Base-by-base conservation (phyloP, 139 green algal genomes). In the Desmodesmus armatus region DNA sequence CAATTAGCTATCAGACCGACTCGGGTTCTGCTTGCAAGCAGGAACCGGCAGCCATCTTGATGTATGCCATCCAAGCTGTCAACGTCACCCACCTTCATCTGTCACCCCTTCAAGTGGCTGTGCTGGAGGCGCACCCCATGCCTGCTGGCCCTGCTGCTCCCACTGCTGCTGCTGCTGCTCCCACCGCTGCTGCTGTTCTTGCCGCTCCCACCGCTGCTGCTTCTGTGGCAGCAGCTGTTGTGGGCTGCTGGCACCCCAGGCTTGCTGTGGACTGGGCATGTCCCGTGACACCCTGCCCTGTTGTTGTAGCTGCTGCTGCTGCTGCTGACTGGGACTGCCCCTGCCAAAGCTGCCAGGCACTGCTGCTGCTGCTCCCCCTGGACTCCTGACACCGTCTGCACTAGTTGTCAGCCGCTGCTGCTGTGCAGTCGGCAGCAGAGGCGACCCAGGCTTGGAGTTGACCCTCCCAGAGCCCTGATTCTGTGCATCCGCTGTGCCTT, bases 371-470 rank as follows among this genome's bases (percentile, higher is more conserved):
- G n/a, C n/a, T n/a, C n/a, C n/a, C n/a, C n/a, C n/a, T n/a, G n/a
- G n/a, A 31, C 49, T 67, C 31, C 73, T 66, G 1, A 37, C 13
- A 11, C 76, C 76, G 55, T 82, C 76, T 31, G 76, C 53, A 41
- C 55, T 82, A 9, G 17, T 82, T 2, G 25, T 72, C 13, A 47
- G 2, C 29, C 76, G 53, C 7, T 65, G 53, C 37, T 72, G 55
- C 15, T 55, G 35, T n/a, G 21, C 37, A 35, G 55, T 35, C 3
- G 75, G 75, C 21, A 27, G 37, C 25, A 82, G 25, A 5, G 76
- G 76, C 2, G 76, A 82, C 11, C 76, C 55, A 15, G 76, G 76
- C 55, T 82, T 82, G n/a, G n/a, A n/a, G n/a, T n/a, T 0, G 35
- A 44, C 11, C 7, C 66, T 19, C 60, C 60, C 27, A 69, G 33